Evolutionary conservation across 306 rosid genomes (phyloP).

Genomic region (Ceratonia siliqua): DNA sequence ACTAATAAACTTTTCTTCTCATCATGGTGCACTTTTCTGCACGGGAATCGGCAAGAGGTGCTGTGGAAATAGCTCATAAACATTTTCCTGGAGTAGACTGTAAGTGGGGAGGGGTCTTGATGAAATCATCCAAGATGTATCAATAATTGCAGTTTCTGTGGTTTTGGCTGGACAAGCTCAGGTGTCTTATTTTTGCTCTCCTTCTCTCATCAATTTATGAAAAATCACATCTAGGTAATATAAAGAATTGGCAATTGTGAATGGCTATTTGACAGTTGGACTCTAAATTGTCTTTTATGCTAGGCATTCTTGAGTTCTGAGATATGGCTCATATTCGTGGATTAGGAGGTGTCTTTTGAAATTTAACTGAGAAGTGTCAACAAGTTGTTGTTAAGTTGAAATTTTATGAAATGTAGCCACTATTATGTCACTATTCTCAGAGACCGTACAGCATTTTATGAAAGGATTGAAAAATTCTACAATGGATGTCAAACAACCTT

Average conservation of each 20-base stretch:
- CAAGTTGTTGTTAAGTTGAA: background rate
- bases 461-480: background rate
- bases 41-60: conserved; percentile 75
- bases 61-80: conserved; percentile 66
- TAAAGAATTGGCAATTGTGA: background rate
- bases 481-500: background rate
- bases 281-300: background rate
- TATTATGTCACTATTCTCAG: background rate
- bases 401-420: background rate
- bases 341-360: background rate
- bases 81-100: conserved; percentile 56
- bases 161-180: conserved; percentile 92
- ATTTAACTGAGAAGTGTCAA: background rate
- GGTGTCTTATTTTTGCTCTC: conserved; percentile 38
- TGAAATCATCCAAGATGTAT: conserved; percentile 62
- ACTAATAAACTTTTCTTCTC: background rate
- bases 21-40: background rate
- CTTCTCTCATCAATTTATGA: background rate
- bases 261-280: background rate
- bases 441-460: background rate
- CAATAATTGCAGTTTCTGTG: conserved; percentile 79
- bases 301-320: background rate
- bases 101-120: conserved; percentile 84
- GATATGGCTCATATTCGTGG: background rate
- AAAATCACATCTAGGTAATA: background rate